Base-by-base conservation (phyloP, 2,329 filamentous ascomycete genomes). In the Anisogramma anomala region DNA sequence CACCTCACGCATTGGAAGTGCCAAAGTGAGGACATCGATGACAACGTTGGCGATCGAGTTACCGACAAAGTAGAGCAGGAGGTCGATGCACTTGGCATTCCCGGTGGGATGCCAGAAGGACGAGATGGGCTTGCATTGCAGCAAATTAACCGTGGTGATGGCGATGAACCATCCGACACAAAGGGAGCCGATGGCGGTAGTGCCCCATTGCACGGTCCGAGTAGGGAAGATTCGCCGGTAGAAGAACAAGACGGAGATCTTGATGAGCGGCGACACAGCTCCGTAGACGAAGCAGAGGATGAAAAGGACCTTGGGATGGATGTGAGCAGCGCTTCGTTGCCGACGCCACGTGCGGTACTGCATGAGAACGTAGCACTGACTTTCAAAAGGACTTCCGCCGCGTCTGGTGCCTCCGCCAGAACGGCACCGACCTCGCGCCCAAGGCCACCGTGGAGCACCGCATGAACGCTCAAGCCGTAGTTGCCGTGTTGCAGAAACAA, bases 21-120 rank as follows among this genome's bases (percentile, higher is more conserved):
- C 18, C 10, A 49, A 26, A 3, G 45, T 46, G 7, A 39, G 26
- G 14, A 49, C 15, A n/a, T 48, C 48, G 13, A 50, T 45, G 6
- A 46, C 6, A 7, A 23, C 31, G 14, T 50, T 50, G 14, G 43
- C 39, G 13, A 40, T 25, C 6, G 43, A 42, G 26, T 42, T 45
- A n/a, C 41, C 38, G 3, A 47, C 31, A 38, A 31, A 48, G 35
- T 32, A 50, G 4, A 36, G 19, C 7, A 50, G 32, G 9, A 22
- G 18, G 4, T 39, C 27, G 7, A 39, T 23, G 11, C 27, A 32
- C 3, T 14, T 9, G 22, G 18, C 27, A 28, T 39, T 17, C 5
- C 27, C 30, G 7, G 15, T 32, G 20, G 20, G 26, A 3, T 19
- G 15, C 36, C 36, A 39, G 2, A 23, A 32, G 20, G 14, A 39